Evolutionary conservation across 306 rosid species (phyloP).

Genomic region (Pachyrhizus erosus): DNA sequence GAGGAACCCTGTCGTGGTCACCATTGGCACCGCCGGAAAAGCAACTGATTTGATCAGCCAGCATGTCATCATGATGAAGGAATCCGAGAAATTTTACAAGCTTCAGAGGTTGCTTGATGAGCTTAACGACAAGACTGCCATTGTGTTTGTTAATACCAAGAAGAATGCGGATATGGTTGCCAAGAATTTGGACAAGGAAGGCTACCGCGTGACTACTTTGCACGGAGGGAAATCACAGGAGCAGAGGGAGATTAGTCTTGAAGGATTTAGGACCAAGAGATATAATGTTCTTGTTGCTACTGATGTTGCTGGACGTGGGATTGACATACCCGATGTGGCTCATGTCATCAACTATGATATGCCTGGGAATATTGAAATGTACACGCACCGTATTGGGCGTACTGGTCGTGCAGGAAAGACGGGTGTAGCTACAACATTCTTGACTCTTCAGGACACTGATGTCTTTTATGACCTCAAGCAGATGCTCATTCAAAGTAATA

Average conservation of each 20-base stretch:
- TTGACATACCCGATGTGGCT: slow-evolving; percentile 96
- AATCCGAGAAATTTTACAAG: slow-evolving; percentile 52
- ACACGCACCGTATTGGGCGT: slow-evolving; percentile 90
- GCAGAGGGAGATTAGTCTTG: slow-evolving; percentile 90
- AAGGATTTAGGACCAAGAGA: slow-evolving; percentile 88
- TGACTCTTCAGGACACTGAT: slow-evolving; percentile 78
- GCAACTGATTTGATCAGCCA: slow-evolving; percentile 84
- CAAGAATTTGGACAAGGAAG: slow-evolving; percentile 54
- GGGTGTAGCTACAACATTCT: slow-evolving; percentile 82
- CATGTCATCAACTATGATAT: slow-evolving; percentile 86
- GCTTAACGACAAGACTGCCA: slow-evolving; percentile 56
- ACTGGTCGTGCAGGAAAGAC: slow-evolving; percentile 97
- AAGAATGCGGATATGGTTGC: slow-evolving; percentile 54
- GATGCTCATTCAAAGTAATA: slow-evolving; percentile 85
- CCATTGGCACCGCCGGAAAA: slow-evolving; percentile 89
- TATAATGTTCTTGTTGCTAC: slow-evolving; percentile 92
- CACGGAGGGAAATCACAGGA: slow-evolving; percentile 95
- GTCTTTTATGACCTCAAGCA: slow-evolving; percentile 94
- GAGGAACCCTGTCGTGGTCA: slow-evolving; percentile 94
- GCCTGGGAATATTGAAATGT: slow-evolving; percentile 91
- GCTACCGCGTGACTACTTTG: slow-evolving; percentile 84
- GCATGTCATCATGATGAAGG: slow-evolving; percentile 70
- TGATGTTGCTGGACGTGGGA: slow-evolving; percentile 96
- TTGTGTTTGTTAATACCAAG: slow-evolving; percentile 58
- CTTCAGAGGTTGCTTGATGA: slow-evolving; percentile 57